These are phyloP conservation scores for Thielaviopsis musarum DNA, from an alignment of 2,329 filamentous ascomycete species.

Conservation along the genomic window DNA sequence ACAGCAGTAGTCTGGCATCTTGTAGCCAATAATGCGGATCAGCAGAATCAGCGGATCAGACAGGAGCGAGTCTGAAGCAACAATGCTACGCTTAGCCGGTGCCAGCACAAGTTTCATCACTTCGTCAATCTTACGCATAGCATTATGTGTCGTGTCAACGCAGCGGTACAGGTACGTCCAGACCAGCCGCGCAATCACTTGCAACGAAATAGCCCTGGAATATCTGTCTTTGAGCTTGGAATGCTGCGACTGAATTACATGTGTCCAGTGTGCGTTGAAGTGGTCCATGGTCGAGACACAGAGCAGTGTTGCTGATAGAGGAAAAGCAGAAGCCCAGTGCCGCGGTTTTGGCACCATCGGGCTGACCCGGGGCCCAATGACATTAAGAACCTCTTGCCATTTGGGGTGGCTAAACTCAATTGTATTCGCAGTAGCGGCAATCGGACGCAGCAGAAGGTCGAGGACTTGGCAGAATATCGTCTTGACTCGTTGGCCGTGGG, in stretches of 20 bases:
- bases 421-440: slow-evolving; percentile 63
- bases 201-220: slow-evolving; percentile 62
- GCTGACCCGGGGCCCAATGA: slow-evolving; percentile 59
- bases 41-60: slow-evolving; percentile 85
- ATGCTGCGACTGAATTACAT: slow-evolving; percentile 61
- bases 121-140: slow-evolving; percentile 72
- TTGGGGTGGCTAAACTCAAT: slow-evolving; percentile 63
- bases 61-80: slow-evolving; percentile 69
- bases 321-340: slow-evolving; percentile 81
- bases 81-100: slow-evolving; percentile 58
- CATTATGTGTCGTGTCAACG: slow-evolving; percentile 50
- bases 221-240: slow-evolving; percentile 70
- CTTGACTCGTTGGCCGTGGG: slow-evolving; percentile 80
- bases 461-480: slow-evolving; percentile 88
- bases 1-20: slow-evolving; percentile 86
- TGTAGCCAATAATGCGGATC: slow-evolving; percentile 86
- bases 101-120: slow-evolving; percentile 74
- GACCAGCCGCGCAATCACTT: slow-evolving; percentile 74
- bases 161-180: slow-evolving; percentile 91
- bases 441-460: slow-evolving; percentile 68
- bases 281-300: slow-evolving; percentile 76
- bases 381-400: slow-evolving; percentile 73
- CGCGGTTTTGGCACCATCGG: slow-evolving; percentile 83
- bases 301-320: slow-evolving; percentile 69
- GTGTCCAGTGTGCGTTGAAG: slow-evolving; percentile 75